Percentiles rank a stretch among this genome's conserved stretches.
These are phyloP conservation scores for Clausena lansium DNA, from an alignment of 345 rosid species.

Conservation along the genomic window DNA sequence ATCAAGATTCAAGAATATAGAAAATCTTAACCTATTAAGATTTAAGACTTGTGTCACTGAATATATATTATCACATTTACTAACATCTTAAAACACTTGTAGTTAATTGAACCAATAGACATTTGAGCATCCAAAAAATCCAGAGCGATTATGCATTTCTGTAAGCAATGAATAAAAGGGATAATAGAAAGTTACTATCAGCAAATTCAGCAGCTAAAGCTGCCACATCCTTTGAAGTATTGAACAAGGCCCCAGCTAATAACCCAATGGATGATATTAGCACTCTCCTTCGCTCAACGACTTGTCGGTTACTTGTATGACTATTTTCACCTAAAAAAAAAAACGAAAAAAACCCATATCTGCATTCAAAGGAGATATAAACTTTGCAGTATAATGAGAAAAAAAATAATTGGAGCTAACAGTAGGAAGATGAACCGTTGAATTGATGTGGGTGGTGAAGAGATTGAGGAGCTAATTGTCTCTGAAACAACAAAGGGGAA, in stretches of 20 bases:
- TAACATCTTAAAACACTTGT: background rate
- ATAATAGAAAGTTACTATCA: constrained; percentile 52
- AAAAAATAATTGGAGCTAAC: constrained; percentile 14
- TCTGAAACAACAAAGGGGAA: constrained; percentile 33
- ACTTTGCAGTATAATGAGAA: background rate
- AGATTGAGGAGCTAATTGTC: constrained; percentile 25
- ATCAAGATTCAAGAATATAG: background rate
- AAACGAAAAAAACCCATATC: background rate
- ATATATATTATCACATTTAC: background rate
- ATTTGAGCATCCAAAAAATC: background rate
- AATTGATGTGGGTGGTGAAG: constrained; percentile 10
- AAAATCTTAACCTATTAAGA: background rate
- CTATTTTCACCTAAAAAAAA: constrained; percentile 31
- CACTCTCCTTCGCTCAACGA: constrained; percentile 51
- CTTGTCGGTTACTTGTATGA: constrained; percentile 8
- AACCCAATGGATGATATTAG: constrained; percentile 48
- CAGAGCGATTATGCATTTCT: background rate
- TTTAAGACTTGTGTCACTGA: background rate
- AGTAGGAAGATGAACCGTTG: constrained; percentile 24
- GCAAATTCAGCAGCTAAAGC: constrained; percentile 70
- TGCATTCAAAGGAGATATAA: background rate
- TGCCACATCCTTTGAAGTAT: constrained; percentile 27
- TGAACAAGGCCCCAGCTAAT: constrained; percentile 32
- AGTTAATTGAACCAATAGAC: background rate
- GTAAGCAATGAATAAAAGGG: background rate